A percentile compares a stretch with the other conserved stretches of the same genome.
Evolutionary conservation across 495 filamentous ascomycete species (phyloP).

Genomic region (Talaromyces ruber): DNA sequence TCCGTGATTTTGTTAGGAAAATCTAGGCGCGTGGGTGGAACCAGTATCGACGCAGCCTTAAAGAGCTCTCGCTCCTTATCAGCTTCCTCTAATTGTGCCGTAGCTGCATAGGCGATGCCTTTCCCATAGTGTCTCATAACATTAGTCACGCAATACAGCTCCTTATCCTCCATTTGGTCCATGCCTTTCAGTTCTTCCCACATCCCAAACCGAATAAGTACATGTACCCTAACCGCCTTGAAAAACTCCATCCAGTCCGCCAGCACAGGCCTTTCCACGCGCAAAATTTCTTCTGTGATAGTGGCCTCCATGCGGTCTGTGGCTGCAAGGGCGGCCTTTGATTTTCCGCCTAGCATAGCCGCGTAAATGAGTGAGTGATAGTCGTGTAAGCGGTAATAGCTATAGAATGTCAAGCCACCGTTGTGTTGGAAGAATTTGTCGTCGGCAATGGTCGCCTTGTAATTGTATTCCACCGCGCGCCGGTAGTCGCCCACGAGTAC

Average conservation of each 20-base stretch:
- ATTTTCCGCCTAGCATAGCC: slow-evolving; percentile 3
- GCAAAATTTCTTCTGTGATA: slow-evolving; percentile 2
- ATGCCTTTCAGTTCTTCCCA: slow-evolving; percentile 16
- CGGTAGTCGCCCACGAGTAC: slow-evolving; percentile 3
- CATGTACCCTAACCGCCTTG: slow-evolving; percentile 1
- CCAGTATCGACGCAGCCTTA: slow-evolving; percentile 27
- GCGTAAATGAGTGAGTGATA: slow-evolving; percentile 3
- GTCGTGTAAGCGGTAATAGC: slow-evolving; percentile 1
- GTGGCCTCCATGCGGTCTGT: slow-evolving; percentile 3
- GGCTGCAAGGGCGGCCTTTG: neutral
- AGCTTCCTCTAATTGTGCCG: slow-evolving; percentile 36
- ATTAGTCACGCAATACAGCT: slow-evolving; percentile 53
- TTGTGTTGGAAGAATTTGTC: slow-evolving; percentile 2
- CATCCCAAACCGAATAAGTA: slow-evolving; percentile 1
- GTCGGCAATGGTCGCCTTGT: neutral
- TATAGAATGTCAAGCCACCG: neutral
- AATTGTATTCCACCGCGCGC: slow-evolving; percentile 2
- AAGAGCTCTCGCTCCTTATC: slow-evolving; percentile 37
- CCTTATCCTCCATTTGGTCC: slow-evolving; percentile 35
- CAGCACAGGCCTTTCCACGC: neutral
- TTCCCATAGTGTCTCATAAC: slow-evolving; percentile 60
- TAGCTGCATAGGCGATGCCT: slow-evolving; percentile 53
- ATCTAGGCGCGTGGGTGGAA: slow-evolving; percentile 44
- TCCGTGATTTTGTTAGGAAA: slow-evolving; percentile 58
- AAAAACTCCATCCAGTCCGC: slow-evolving; percentile 4